Base-by-base conservation (phyloP, 179 eudicot genomes). In the Nepenthes alata region DNA sequence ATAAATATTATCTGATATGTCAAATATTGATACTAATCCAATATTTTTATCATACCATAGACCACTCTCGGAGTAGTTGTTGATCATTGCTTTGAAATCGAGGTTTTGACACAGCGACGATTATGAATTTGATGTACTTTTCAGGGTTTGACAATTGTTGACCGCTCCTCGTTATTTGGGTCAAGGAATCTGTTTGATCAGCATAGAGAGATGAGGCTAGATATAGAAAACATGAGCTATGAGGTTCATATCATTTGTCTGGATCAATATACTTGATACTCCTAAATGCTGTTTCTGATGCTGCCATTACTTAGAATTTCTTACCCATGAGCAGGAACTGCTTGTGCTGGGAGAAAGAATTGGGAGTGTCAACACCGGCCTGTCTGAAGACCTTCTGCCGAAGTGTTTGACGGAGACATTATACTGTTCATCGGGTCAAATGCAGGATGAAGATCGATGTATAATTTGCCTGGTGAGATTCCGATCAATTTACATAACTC, bases 341-440 rank as follows among this genome's bases (percentile, higher is more conserved):
- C 95, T 89, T 44, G 91, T 89, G 35, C 80, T 89, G 15, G 96
- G 89, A 65, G 95, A 84, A 59, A 79, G 89, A 69, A 89, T 89
- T 68, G 95, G 96, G 67, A 79, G 62, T 76, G 95, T 89, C 41
- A 83, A 65, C 77, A 84, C 95, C 37, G 95, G 96, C 69, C 62
- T 89, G 74, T 64, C 83, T 14, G 91, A 89, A 57, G 80, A 85
- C 69, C 73, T 77, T 9, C 54, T 86, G 47, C 75, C 74, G 0
- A 79, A 73, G 60, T 80, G 91, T 69, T 59, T 89, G 84, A 81
- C 70, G 7, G 91, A 79, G 82, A 82, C 86, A 14, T 79, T 80
- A 36, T 79, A 79, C 70, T 82, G 86, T 73, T 79, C 85, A 11
- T 74, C 87, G 3, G 91, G 81, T 57, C 80, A 72, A 45, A 36